A percentile compares a stretch with the other conserved stretches of the same genome.
These are phyloP conservation scores for Carex cristatella DNA, from an alignment of 176 grass and related monocot genomes.

Conservation along the genomic window DNA sequence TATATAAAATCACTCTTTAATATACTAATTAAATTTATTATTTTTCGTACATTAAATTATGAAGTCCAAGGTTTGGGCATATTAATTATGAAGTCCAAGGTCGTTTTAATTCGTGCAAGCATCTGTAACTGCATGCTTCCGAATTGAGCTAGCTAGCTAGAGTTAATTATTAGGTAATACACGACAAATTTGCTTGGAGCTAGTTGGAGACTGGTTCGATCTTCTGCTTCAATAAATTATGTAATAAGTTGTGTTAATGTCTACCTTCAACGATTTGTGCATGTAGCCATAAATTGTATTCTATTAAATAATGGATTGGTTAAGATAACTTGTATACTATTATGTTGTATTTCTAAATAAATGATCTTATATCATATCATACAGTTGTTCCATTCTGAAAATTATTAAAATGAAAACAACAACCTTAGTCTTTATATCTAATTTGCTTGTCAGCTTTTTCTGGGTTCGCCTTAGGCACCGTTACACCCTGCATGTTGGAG, in stretches of 20 bases:
- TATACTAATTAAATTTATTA: no score
- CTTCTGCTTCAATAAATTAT: neutral
- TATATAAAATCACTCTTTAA: no score
- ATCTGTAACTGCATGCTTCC: conserved; percentile 33
- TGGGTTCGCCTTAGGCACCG: no score
- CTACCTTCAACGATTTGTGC: no score
- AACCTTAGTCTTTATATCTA: neutral
- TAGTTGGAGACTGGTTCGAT: neutral
- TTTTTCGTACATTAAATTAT: no score
- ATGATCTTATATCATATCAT: no score
- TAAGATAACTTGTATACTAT: neutral
- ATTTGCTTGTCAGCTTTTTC: neutral
- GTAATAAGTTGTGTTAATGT: neutral
- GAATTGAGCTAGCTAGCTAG: neutral
- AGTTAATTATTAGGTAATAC: neutral
- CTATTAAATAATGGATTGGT: no score
- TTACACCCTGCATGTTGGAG: neutral
- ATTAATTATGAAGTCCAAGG: neutral
- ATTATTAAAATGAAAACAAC: no score
- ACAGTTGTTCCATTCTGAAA: neutral
- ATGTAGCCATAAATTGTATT: no score
- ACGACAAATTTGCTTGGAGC: neutral
- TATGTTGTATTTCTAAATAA: no score
- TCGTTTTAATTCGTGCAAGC: conserved; percentile 52
- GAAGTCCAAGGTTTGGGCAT: neutral